Base-by-base conservation (phyloP, 352 stramenopile genomes). In the Albugo laibachii region DNA sequence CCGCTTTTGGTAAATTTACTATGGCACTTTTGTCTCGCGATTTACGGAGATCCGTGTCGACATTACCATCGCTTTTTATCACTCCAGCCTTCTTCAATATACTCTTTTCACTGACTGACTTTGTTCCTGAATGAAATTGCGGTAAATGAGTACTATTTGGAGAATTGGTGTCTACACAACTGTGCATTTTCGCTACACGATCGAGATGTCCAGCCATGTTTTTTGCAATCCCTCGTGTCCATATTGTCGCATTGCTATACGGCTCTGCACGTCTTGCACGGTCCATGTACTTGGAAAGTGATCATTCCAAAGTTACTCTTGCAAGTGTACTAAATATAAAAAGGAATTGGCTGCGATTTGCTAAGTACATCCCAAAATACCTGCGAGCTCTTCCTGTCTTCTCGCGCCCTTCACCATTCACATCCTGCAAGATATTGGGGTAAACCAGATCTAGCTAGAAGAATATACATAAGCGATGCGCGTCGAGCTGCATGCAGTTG, bases 241-340 rank as follows among this genome's bases (percentile, higher is more conserved):
- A 87, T 39, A 80, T 68, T 14, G 72, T 78, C 21, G 73, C 75
- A 48, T 69, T 87, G 54, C 68, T 82, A 48, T 83, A 84, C 19
- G 72, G 72, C 55, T 87, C 72, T 10, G 75, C 72, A 18, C 73
- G 70, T 8, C 75, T 66, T 34, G 55, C 72, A 27, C 75, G 59
- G 39, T 87, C 75, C 72, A 87, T 87, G 24, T 31, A 31, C 24
- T 31, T 31, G 8, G 3, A 8, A 31, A 31, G 24, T 31, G 24
- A 31, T 10, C 3, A 10, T 31, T 31, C 24, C 8, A 31, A 3
- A 31, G 24, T 8, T 31, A 31, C 8, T 31, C 8, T 31, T 31
- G 24, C 24, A 31, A 8, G 8, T 31, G 24, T 3, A 31, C 24
- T 31, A 31, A 31, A 31, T 31, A 31, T 31, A 31, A 31, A 31